Base-by-base conservation (phyloP, 2,329 filamentous ascomycete species). In the Fusarium bactridioides region DNA sequence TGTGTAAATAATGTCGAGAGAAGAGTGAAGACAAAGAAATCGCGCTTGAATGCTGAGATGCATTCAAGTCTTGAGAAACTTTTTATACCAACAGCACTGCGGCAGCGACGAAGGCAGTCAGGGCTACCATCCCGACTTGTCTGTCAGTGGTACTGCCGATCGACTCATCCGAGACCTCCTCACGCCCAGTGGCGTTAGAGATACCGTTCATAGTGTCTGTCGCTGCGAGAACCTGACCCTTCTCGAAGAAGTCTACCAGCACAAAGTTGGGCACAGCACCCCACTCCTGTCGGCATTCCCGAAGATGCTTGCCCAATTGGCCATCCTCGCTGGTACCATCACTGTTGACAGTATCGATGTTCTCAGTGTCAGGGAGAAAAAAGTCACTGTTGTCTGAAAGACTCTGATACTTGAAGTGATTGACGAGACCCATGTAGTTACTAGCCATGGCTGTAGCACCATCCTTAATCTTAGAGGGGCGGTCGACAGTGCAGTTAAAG, bases 231-330 rank as follows among this genome's bases (percentile, higher is more conserved):
- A 92, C 88, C 0, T 91, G 89, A 0, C 91, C 93, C 66, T 90
- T 86, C 79, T 93, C 91, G 80, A 91, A 94, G 80, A 94, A 95
- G 81, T 97, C 93, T 3, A 95, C 92, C 15, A 96, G 85, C 25
- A 94, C 86, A 75, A 94, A 95, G 7, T 86, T 90, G n/a, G 93
- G 92, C 55, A 86, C 84, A 33, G 83, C 81, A n/a, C 87, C 86
- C 84, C 91, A 95, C 68, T 89, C 81, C 6, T 74, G 77, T 58
- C 83, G 81, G 79, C 90, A 95, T 64, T 79, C 80, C 47, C 82
- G 79, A 38, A 88, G 88, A 31, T 90, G 87, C 53, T 79, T 79
- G 47, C 89, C 89, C 45, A 90, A 77, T 57, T 84, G 83, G 12
- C 92, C 92, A 0, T 79, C 80, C 5, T 80, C 78, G 6, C 82